Base-by-base conservation (phyloP, 352 stramenopile genomes). In the Globisporangium camurandrum region DNA sequence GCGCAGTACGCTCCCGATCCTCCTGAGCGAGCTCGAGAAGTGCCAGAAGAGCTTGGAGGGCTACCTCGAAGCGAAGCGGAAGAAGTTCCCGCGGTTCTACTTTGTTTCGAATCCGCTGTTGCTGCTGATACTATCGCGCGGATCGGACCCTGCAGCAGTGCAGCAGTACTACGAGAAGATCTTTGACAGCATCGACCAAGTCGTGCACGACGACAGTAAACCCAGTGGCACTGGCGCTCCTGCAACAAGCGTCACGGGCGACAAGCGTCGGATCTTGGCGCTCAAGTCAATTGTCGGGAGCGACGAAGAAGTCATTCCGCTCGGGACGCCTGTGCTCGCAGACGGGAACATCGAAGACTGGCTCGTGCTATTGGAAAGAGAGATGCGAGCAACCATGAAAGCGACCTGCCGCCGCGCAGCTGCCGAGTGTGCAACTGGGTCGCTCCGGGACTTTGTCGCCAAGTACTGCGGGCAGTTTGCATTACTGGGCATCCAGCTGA, bases 81-180 rank as follows among this genome's bases (percentile, higher is more conserved):
- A 84, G 52, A 94, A 88, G 56, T 96, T 96, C 58, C 86, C 86
- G 12, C 74, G 88, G 10, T 96, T 97, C 56, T 97, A 96, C 67
- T 96, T 97, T 38, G 86, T 96, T 1, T 95, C 85, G 1, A 96
- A 96, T 49, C 82, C 86, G n/a, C 67, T 95, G 1, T 55, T 97
- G 38, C 68, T 97, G 8, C 61, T 90, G n/a, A 91, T 96, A 40
- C 58, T 97, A 7, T 94, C 79, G 22, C 77, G 88, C 47, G 87
- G 87, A 8, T 93, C 80, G 0, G 84, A 96, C 47, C 79, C 82
- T 0, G 53, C 64, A 11, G 71, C 71, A 0, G 71, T 94, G 4
- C 84, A 94, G 69, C 81, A 84, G 46, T 92, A 91, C 54, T 94
- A 94, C 59, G 79, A 93, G 45, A 94, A 93, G 52, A 84, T 94